Percentiles rank a stretch among this genome's conserved stretches.
Conservation (phyloP, 345 rosid genomes). For the Populus ilicifolia region DNA sequence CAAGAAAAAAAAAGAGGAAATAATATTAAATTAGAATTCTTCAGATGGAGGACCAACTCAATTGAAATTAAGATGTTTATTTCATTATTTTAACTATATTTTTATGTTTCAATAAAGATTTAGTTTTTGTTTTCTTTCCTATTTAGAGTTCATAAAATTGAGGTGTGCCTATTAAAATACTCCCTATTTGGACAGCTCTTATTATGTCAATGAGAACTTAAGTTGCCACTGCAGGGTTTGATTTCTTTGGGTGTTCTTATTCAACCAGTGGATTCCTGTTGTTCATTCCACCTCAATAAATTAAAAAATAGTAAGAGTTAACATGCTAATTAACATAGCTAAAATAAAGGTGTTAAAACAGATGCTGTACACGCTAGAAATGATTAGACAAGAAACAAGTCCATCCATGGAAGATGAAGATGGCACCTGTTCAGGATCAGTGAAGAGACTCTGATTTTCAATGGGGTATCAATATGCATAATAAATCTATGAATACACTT, state of each 20-base stretch:
- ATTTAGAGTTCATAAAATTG: not conserved
- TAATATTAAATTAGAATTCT: not conserved
- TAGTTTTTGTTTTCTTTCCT: not conserved
- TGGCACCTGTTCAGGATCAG: not conserved
- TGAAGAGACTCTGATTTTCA: no score
- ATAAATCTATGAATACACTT: not conserved
- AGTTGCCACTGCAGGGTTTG: not conserved
- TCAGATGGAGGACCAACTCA: not conserved
- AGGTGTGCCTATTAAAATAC: not conserved
- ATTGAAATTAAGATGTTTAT: not conserved
- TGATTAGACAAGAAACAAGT: not conserved
- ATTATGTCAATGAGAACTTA: not conserved
- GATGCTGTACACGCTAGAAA: not conserved
- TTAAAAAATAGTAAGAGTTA: not conserved
- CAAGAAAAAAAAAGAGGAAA: not conserved
- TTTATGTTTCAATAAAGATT: not conserved
- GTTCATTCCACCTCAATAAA: not conserved
- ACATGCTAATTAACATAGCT: not conserved
- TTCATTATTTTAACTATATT: not conserved
- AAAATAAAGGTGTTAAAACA: not conserved
- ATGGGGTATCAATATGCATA: not conserved
- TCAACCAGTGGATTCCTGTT: not conserved
- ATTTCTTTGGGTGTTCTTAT: not conserved
- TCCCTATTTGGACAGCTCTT: not conserved
- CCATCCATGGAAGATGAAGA: not conserved